Conservation (phyloP, 2,329 filamentous ascomycete species). For the Pezicula carpinea region DNA sequence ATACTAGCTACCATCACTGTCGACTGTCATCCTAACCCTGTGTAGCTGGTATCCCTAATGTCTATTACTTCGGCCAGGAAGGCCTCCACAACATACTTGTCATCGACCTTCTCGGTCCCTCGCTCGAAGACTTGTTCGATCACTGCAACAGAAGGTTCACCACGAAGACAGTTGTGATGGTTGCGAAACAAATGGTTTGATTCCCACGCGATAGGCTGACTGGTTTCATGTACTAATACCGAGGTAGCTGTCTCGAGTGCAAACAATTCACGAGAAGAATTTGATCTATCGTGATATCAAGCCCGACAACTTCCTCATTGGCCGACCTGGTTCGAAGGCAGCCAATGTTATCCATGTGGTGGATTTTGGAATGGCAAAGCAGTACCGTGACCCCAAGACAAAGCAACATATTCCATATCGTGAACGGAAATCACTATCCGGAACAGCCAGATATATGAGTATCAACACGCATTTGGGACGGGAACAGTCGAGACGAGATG, state of each 20-base stretch:
- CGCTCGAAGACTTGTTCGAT: conserved; percentile 94
- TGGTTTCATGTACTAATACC: conserved; percentile 9
- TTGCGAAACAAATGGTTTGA: conserved; percentile 93
- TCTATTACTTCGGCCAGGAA: conserved; percentile 99
- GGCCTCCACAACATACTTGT: conserved; percentile 98
- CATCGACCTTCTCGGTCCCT: conserved; percentile 92
- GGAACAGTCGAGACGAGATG: conserved; percentile 93
- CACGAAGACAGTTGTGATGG: conserved; percentile 98
- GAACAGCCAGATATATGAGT: conserved; percentile 97
- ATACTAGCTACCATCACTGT: conserved; percentile 10
- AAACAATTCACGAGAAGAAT: conserved; percentile 96
- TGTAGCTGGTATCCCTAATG: conserved; percentile 93
- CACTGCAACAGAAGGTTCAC: conserved; percentile 93
- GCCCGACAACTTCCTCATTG: conserved; percentile 98
- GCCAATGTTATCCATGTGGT: conserved; percentile 98
- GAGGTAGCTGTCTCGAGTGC: conserved; percentile 76
- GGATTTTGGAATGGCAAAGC: conserved; percentile 99
- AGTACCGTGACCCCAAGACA: conserved; percentile 97
- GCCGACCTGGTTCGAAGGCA: conserved; percentile 85
- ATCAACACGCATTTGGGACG: conserved; percentile 98
- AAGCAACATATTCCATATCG: conserved; percentile 98
- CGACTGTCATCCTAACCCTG: conserved; percentile 29
- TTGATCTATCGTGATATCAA: conserved; percentile 99
- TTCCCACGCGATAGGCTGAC: not conserved
- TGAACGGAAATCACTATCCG: conserved; percentile 93